Evolutionary conservation across 352 stramenopile genomes (phyloP).

Genomic region (Pythium aristosporum): DNA sequence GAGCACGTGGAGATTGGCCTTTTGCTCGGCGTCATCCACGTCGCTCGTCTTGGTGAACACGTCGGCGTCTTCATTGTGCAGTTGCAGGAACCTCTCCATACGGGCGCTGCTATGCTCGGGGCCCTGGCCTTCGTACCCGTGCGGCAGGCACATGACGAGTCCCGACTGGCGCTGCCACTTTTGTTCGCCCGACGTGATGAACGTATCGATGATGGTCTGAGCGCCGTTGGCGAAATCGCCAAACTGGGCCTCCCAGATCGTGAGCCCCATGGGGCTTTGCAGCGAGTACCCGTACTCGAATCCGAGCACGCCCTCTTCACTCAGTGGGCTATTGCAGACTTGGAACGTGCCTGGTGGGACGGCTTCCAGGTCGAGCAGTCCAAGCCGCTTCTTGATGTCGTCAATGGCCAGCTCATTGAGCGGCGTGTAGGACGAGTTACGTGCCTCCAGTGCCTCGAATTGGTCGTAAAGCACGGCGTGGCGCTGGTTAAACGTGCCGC

Average conservation of each 20-base stretch:
- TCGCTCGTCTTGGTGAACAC: slow-evolving; percentile 3
- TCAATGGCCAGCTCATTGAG: slow-evolving; percentile 83
- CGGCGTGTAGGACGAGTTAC: slow-evolving; percentile 93
- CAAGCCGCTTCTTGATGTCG: slow-evolving; percentile 41
- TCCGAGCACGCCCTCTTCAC: slow-evolving; percentile 80
- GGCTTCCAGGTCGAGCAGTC: slow-evolving; percentile 43
- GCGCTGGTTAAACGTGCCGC: slow-evolving; percentile 89
- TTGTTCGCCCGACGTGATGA: slow-evolving; percentile 79
- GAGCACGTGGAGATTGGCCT: slow-evolving; percentile 75
- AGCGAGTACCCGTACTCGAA: slow-evolving; percentile 90
- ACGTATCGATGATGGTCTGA: slow-evolving; percentile 89
- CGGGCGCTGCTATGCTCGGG: slow-evolving; percentile 83
- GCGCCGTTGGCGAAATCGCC: slow-evolving; percentile 88
- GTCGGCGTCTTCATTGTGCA: slow-evolving; percentile 45
- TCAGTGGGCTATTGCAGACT: slow-evolving; percentile 82
- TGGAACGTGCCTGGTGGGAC: slow-evolving; percentile 51
- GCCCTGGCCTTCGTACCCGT: slow-evolving; percentile 86
- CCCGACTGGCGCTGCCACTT: slow-evolving; percentile 91
- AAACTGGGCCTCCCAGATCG: slow-evolving; percentile 93
- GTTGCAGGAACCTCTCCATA: slow-evolving; percentile 83
- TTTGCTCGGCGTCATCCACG: slow-evolving; percentile 40
- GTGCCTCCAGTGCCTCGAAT: slow-evolving; percentile 63
- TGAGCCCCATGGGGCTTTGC: slow-evolving; percentile 68
- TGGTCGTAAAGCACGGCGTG: slow-evolving; percentile 90
- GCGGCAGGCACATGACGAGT: slow-evolving; percentile 73